Base-by-base conservation (phyloP, 106 monocot genomes). In the Xerophyta viscosa region DNA sequence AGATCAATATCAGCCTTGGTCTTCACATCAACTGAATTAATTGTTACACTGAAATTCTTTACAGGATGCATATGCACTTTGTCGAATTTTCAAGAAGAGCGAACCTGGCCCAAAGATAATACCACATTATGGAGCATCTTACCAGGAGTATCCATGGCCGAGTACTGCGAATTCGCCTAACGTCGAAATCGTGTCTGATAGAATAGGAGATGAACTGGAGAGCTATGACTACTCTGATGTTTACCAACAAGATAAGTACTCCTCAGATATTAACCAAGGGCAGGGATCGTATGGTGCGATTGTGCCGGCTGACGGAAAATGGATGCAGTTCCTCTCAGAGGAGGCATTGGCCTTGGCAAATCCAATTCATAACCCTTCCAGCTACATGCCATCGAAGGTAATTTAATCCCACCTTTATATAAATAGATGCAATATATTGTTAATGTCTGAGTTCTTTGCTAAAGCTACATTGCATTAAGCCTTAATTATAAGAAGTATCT, bases 61-160 rank as follows among this genome's bases (percentile, higher is more conserved):
- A 22, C 39, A 93, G 90, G 90, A 90, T 59, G 66, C 81, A 4
- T 90, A 90, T 57, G 90, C 90, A 11, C 60, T 91, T 11, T 91
- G 90, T 33, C 84, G 90, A 0, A 68, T 91, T 20, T 91, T 84
- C 56, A 91, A 91, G 77, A 91, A 91, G 71, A 72, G 66, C 11
- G 68, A 58, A n/a, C 84, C 77, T 0, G 81, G 81, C 15, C 88
- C 88, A 6, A 88, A 88, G 72, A 84, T 88, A 31, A 78, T 88
- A 33, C 88, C 81, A 37, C 80, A 88, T 21, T 81, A 81, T 36
- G 81, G 80, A 22, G 70, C 76, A 24, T 45, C 63, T 13, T 72
- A 72, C 22, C 60, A 62, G 9, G 71, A 48, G 8, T 60, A 63
- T 12, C 54, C 67, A 22, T 77, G 72, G 78, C 46, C 46, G 19